These are phyloP conservation scores for Xylogone sp. DNA, from an alignment of 2,329 filamentous ascomycete species.

Conservation along the genomic window DNA sequence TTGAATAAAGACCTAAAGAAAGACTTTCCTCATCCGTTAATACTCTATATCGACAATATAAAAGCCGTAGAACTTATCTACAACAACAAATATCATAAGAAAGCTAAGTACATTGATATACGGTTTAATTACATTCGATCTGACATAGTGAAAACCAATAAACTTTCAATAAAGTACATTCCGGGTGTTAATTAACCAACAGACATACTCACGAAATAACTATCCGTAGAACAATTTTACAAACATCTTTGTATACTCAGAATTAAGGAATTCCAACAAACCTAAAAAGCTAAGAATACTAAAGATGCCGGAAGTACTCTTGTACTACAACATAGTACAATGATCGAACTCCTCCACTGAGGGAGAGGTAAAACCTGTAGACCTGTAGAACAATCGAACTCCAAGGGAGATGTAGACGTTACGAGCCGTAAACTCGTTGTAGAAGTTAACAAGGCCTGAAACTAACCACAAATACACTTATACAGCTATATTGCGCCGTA, in stretches of 20 bases:
- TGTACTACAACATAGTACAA: background rate
- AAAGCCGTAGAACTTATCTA: background rate
- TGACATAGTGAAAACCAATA: background rate
- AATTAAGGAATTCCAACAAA: background rate
- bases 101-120: constrained; percentile 2
- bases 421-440: background rate
- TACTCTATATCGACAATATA: background rate
- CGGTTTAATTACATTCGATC: background rate
- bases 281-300: background rate
- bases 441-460: background rate
- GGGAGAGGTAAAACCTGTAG: background rate
- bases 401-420: background rate
- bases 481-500: background rate
- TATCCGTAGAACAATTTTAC: background rate
- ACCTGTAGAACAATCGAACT: background rate
- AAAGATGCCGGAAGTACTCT: background rate
- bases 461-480: background rate
- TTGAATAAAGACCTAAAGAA: background rate
- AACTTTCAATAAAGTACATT: background rate
- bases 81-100: background rate
- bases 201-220: constrained; percentile 1
- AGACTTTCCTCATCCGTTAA: background rate
- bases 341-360: background rate
- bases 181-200: background rate
- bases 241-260: background rate